These are phyloP conservation scores for Aspergillus sp. DNA, from an alignment of 2,329 filamentous ascomycete genomes.

Conservation along the genomic window DNA sequence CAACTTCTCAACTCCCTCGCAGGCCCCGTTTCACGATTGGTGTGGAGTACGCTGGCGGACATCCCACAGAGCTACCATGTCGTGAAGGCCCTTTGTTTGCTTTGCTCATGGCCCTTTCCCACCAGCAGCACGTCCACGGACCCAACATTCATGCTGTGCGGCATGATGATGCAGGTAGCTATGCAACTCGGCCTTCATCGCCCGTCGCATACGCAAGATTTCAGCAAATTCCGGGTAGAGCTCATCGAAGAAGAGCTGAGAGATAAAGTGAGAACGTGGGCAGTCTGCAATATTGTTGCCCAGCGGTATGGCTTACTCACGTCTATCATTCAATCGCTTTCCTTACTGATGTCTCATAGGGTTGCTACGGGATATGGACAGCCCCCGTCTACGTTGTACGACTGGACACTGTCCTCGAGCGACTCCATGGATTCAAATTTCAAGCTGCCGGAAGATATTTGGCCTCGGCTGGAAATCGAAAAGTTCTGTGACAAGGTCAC, in stretches of 20 bases:
- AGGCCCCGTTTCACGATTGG: conserved; percentile 55
- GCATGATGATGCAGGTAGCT: conserved; percentile 67
- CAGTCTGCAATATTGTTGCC: conserved; percentile 66
- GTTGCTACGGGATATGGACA: conserved; percentile 69
- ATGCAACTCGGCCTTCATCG: conserved; percentile 66
- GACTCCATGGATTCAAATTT: conserved; percentile 47
- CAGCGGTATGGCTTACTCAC: conserved; percentile 51
- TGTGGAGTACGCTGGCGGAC: conserved; percentile 62
- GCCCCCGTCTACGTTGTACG: conserved; percentile 62
- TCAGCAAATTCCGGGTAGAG: conserved; percentile 51
- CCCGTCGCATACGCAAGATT: conserved; percentile 61
- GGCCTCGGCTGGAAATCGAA: conserved; percentile 55
- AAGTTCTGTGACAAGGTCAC: conserved; percentile 60
- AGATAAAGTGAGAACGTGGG: conserved; percentile 66
- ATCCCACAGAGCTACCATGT: conserved; percentile 64
- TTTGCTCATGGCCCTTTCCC: conserved; percentile 66
- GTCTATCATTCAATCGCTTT: neutral
- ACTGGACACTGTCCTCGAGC: conserved; percentile 53
- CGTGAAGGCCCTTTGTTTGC: conserved; percentile 61
- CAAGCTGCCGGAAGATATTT: conserved; percentile 52
- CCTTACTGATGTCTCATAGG: conserved; percentile 31
- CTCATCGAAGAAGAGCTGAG: conserved; percentile 62
- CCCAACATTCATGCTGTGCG: conserved; percentile 64
- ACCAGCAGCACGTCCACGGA: conserved; percentile 63
- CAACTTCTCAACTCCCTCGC: conserved; percentile 53